phyloP scores from a whole-genome alignment of 129 eudicot species.

The Erigeron canadensis region DNA sequence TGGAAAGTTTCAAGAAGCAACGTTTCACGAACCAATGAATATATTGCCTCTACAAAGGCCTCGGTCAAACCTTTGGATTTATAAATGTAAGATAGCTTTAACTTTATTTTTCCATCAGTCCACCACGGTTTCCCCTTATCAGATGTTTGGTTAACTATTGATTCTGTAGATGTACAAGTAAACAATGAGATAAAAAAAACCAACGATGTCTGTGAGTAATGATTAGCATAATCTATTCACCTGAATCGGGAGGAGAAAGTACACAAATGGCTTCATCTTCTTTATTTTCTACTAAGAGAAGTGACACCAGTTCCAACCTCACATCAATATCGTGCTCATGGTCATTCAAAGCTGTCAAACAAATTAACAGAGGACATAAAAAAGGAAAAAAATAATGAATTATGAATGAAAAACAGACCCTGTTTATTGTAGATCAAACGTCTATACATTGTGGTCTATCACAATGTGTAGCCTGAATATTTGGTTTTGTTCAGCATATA shows the following conservation, averaged over 20 bases:
- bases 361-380: conserved; percentile 21
- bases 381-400: conserved; percentile 23
- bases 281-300: conserved; percentile 67
- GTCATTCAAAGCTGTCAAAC: conserved; percentile 55
- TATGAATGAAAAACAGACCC: not conserved
- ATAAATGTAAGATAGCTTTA: conserved; percentile 63
- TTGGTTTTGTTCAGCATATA: not conserved
- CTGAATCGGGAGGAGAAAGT: conserved; percentile 76
- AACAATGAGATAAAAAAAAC: conserved; percentile 14
- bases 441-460: too few relatives aligned
- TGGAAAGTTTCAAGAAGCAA: conserved; percentile 62
- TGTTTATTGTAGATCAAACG: too few relatives aligned
- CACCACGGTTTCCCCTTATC: conserved; percentile 63
- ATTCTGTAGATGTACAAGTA: conserved; percentile 33
- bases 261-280: conserved; percentile 76
- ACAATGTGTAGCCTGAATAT: not conserved
- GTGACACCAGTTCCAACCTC: conserved; percentile 69
- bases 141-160: conserved; percentile 30
- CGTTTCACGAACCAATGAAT: conserved; percentile 75
- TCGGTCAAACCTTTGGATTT: conserved; percentile 63
- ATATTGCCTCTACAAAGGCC: conserved; percentile 68
- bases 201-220: not conserved
- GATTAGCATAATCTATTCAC: conserved; percentile 28
- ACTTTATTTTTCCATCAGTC: conserved; percentile 61
- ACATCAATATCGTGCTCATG: conserved; percentile 59